A percentile compares a stretch with the other conserved stretches of the same genome.
Conservation (phyloP, 31 red algal species). For the Bonnemaisonia californica region DNA sequence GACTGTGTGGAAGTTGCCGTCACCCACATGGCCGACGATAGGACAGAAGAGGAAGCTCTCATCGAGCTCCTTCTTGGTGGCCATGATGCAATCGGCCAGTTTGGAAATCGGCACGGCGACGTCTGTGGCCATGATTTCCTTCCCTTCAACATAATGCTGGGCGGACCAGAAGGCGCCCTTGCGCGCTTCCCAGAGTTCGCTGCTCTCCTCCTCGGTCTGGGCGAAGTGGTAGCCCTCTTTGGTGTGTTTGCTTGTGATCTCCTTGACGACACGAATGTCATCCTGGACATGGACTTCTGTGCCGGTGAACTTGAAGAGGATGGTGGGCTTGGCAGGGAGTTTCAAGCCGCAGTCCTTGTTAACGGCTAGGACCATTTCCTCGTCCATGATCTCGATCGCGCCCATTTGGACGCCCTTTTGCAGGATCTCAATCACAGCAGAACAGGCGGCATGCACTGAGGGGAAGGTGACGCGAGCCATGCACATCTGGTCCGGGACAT, state of each 20-base stretch:
- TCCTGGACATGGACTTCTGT: constrained; percentile 65
- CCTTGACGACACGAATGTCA: constrained; percentile 73
- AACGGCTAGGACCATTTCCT: constrained; percentile 89
- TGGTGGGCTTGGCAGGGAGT: constrained; percentile 68
- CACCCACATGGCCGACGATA: constrained; percentile 95
- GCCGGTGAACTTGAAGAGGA: constrained; percentile 92
- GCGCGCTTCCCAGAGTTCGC: constrained; percentile 85
- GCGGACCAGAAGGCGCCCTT: constrained; percentile 94
- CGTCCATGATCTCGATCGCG: constrained; percentile 92
- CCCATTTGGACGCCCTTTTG: constrained; percentile 69
- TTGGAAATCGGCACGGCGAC: constrained; percentile 94
- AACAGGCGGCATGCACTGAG: constrained; percentile 75
- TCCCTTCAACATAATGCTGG: constrained; percentile 46
- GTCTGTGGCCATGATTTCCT: constrained; percentile 95
- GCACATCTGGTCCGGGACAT: constrained; percentile 75
- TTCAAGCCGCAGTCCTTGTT: constrained; percentile 75
- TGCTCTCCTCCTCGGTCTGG: constrained; percentile 78
- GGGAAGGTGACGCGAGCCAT: constrained; percentile 84
- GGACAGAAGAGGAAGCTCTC: constrained; percentile 86
- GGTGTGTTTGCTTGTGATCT: constrained; percentile 59
- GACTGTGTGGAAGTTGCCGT: constrained; percentile 98
- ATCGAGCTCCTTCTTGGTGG: constrained; percentile 89
- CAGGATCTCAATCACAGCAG: constrained; percentile 83
- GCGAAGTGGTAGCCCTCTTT: constrained; percentile 69
- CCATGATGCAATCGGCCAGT: constrained; percentile 90